A percentile compares a stretch with the other conserved stretches of the same genome.
phyloP scores from a whole-genome alignment of 805 yeast species.

The Kodamaea fukazawae region DNA sequence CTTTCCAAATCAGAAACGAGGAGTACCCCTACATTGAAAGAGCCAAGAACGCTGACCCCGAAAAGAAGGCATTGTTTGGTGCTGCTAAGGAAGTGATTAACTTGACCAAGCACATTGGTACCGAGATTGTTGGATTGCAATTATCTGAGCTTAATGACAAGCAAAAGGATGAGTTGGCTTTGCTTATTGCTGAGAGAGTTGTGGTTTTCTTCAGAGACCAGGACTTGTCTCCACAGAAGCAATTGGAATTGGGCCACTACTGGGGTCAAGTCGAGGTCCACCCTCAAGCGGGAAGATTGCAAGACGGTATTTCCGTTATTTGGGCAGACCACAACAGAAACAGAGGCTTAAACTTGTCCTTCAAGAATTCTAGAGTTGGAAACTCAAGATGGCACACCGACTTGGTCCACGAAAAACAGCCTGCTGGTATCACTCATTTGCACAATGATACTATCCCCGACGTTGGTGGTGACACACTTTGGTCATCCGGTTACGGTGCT shows the following conservation, averaged over 20 bases:
- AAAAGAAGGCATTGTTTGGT: slow-evolving; percentile 29
- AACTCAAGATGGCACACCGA: slow-evolving; percentile 37
- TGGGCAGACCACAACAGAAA: slow-evolving; percentile 32
- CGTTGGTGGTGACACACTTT: slow-evolving; percentile 57
- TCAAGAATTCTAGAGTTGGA: slow-evolving; percentile 25
- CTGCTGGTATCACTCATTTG: slow-evolving; percentile 39
- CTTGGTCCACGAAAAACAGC: slow-evolving; percentile 35
- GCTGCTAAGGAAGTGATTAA: slow-evolving; percentile 30
- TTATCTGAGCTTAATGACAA: slow-evolving; percentile 26
- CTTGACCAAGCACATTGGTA: slow-evolving; percentile 31
- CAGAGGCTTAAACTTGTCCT: slow-evolving; percentile 26
- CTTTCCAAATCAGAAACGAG: slow-evolving; percentile 20
- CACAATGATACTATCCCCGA: slow-evolving; percentile 33
- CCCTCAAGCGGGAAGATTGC: slow-evolving; percentile 17
- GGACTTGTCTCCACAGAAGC: slow-evolving; percentile 30
- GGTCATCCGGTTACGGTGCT: slow-evolving; percentile 58
- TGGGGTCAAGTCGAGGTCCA: slow-evolving; percentile 30
- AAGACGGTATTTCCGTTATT: slow-evolving; percentile 29
- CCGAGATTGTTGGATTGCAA: slow-evolving; percentile 31
- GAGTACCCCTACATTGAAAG: slow-evolving; percentile 25
- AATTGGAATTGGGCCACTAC: slow-evolving; percentile 29
- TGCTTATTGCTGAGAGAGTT: slow-evolving; percentile 29
- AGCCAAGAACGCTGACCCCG: slow-evolving; percentile 28
- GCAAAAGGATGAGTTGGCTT: slow-evolving; percentile 31
- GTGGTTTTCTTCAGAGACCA: slow-evolving; percentile 31